Conservation (phyloP, 345 rosid genomes). For the Conringia planisiliqua region DNA sequence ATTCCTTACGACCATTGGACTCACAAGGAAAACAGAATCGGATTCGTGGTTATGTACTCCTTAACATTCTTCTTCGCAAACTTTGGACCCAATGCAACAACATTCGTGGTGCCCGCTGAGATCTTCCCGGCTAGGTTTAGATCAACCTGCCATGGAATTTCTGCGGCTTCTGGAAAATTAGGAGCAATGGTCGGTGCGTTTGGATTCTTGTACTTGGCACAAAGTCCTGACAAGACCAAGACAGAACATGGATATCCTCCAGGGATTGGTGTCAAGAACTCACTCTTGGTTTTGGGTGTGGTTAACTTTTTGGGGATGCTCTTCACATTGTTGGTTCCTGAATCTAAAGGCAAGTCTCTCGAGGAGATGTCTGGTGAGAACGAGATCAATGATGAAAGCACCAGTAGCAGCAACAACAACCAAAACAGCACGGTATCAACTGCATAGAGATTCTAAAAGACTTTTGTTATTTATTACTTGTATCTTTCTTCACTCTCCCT, state of each 20-base stretch:
- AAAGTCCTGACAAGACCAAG: slow-evolving; percentile 59
- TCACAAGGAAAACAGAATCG: slow-evolving; percentile 62
- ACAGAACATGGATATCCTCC: slow-evolving; percentile 86
- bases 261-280: slow-evolving; percentile 81
- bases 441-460: slow-evolving; percentile 20
- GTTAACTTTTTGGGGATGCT: slow-evolving; percentile 59
- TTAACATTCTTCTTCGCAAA: slow-evolving; percentile 84
- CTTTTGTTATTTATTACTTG: not conserved
- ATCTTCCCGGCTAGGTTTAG: slow-evolving; percentile 86
- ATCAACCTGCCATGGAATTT: slow-evolving; percentile 88
- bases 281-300: slow-evolving; percentile 57
- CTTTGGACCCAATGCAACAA: slow-evolving; percentile 88
- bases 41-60: slow-evolving; percentile 68
- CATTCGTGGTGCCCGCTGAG: slow-evolving; percentile 86
- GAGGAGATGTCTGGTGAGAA: slow-evolving; percentile 87
- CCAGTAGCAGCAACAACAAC: slow-evolving; percentile 16
- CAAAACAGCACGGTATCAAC: slow-evolving; percentile 22
- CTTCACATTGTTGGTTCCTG: slow-evolving; percentile 83
- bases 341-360: slow-evolving; percentile 76
- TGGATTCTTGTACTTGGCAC: slow-evolving; percentile 80
- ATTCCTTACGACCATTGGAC: slow-evolving; percentile 88
- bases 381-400: slow-evolving; percentile 30
- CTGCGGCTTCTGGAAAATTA: slow-evolving; percentile 80
- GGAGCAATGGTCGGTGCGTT: slow-evolving; percentile 93
- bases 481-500: not conserved